Base-by-base conservation (phyloP, 2,329 filamentous ascomycete species). In the Periconia sp. region DNA sequence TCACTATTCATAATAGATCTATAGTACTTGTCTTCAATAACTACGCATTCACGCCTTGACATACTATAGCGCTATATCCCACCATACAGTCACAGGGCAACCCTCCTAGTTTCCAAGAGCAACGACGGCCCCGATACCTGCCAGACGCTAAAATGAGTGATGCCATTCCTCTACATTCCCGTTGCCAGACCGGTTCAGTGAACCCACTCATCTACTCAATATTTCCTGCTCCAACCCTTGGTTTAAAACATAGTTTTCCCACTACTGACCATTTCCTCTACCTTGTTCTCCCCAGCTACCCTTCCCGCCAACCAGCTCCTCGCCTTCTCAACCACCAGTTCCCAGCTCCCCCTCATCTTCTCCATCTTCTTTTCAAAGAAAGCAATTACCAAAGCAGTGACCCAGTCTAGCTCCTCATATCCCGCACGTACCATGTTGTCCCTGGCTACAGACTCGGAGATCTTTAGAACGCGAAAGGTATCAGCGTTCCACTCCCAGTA, bases 301-400 rank as follows among this genome's bases (percentile, higher is more conserved):
- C 35, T 33, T 6, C 5, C 48, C 32, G 44, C 52, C 42, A 63
- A 35, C 61, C 61, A 86, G 0, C 33, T 57, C 56, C 69, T 73
- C 0, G 80, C 83, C 72, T 86, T 87, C 8, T 79, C 77, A 12
- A 78, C 81, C 26, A 87, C 68, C 73, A 88, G 72, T 48, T 85
- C 83, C 84, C 84, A 88, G 5, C 75, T 74, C 2, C 83, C 84
- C 59, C 72, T 68, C 36, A 80, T 71, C 0, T 50, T 66, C 0
- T 24, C 52, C 44, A 81, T 54, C 40, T 71, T 75, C 28, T 37
- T 61, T 56, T 80, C 74, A 48, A 88, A 61, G 45, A 70, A 80
- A 2, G 64, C 70, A 6, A 85, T 41, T 1, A 76, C 78, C 19
- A 80, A 38, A 1, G 65, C 65, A 1, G 77, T 77, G 2, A 62